Conservation (phyloP, 345 rosid genomes). For the Erysimum cheiranthoides region DNA sequence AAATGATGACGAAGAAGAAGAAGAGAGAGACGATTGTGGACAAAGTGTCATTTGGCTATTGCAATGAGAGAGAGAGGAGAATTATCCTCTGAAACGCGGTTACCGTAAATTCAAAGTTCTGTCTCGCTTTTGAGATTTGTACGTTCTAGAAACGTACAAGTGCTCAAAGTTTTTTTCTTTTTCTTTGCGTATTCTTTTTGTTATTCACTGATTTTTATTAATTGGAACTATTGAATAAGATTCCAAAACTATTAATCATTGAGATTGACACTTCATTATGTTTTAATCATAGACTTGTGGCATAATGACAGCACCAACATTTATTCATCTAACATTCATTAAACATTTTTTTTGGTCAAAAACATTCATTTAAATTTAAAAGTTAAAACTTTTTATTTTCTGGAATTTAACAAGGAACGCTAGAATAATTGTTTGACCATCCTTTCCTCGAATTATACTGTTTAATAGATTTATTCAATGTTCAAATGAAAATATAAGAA, state of each 20-base stretch:
- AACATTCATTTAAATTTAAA: too few species aligned
- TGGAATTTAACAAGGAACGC: neutral
- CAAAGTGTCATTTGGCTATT: conserved; percentile 39
- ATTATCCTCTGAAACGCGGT: conserved; percentile 42
- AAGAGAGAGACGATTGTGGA: conserved; percentile 30
- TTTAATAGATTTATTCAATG: neutral
- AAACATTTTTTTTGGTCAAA: too few species aligned
- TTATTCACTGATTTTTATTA: neutral
- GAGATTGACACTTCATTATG: conserved; percentile 30
- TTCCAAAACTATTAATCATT: conserved; percentile 42
- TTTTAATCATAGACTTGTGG: conserved; percentile 33
- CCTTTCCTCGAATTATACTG: conserved; percentile 13
- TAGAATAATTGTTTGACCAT: conserved; percentile 30
- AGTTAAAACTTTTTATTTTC: too few species aligned
- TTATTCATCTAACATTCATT: too few species aligned
- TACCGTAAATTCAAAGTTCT: conserved; percentile 8
- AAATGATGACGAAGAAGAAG: conserved; percentile 31
- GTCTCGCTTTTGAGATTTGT: conserved; percentile 17
- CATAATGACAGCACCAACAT: conserved; percentile 19
- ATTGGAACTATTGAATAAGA: neutral
- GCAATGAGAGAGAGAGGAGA: conserved; percentile 1
- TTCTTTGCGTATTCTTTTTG: neutral
- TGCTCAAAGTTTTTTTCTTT: neutral
- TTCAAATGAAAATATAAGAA: conserved; percentile 1
- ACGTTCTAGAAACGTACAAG: conserved; percentile 29